phyloP scores from a whole-genome alignment of 1,284 basidiomycete species.

The Apiotrichum brassicae region DNA sequence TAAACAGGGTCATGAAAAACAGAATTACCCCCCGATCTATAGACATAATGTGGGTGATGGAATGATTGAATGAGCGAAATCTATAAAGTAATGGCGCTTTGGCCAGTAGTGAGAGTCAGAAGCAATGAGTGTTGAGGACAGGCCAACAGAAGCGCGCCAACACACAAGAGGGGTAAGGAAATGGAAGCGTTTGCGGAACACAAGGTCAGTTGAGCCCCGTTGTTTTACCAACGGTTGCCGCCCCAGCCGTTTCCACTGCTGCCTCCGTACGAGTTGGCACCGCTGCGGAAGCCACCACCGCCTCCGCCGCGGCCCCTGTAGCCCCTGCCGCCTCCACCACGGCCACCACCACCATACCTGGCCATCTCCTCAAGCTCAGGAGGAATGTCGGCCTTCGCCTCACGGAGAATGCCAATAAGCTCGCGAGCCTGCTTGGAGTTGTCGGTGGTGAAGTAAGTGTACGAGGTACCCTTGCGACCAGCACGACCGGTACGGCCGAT shows the following conservation, averaged over 20 bases:
- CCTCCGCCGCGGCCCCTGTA: constrained; percentile 51
- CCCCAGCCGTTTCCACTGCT: constrained; percentile 34
- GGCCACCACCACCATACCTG: constrained; percentile 65
- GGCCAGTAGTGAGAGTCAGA: constrained; percentile 2
- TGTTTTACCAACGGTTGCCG: constrained; percentile 13
- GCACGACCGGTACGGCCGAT: constrained; percentile 57
- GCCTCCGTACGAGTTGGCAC: constrained; percentile 21
- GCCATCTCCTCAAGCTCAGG: constrained; percentile 90
- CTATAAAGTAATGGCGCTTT: constrained; percentile 1
- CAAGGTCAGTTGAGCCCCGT: constrained; percentile 7
- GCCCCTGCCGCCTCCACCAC: constrained; percentile 44
- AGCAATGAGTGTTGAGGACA: constrained; percentile 7
- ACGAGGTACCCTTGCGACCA: constrained; percentile 61
- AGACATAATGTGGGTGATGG: constrained; percentile 13
- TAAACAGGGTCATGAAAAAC: constrained; percentile 2
- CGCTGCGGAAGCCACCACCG: constrained; percentile 39
- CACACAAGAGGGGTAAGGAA: too few species aligned
- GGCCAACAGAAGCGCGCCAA: constrained; percentile 3
- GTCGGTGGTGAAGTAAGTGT: constrained; percentile 93
- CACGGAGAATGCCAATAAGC: constrained; percentile 76
- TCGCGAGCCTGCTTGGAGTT: constrained; percentile 93
- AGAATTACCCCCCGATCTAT: constrained; percentile 4
- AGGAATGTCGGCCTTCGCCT: constrained; percentile 83
- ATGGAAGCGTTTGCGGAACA: too few species aligned
- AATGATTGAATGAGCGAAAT: constrained; percentile 12